A percentile compares a stretch with the other conserved stretches of the same genome.
These are phyloP conservation scores for Penicillium sp. DNA, from an alignment of 2,329 filamentous ascomycete genomes.

Conservation along the genomic window DNA sequence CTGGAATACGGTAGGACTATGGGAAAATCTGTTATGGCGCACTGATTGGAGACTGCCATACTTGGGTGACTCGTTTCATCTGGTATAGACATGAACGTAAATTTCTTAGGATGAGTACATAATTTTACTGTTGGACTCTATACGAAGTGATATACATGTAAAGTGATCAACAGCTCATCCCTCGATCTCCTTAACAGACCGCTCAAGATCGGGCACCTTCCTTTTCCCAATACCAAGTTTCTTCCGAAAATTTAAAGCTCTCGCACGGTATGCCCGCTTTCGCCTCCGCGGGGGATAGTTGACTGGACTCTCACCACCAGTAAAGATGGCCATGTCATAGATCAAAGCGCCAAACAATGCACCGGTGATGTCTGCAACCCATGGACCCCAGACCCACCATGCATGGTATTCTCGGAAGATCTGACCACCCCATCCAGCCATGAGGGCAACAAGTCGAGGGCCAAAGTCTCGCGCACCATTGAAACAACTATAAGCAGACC, in stretches of 20 bases:
- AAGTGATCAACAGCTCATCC: neutral
- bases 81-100: too few species aligned
- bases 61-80: too few species aligned
- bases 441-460: slow-evolving; percentile 31
- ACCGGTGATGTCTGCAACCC: slow-evolving; percentile 35
- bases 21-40: too few species aligned
- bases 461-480: slow-evolving; percentile 40
- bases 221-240: slow-evolving; percentile 12
- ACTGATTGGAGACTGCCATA: too few species aligned
- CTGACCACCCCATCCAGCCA: slow-evolving; percentile 33
- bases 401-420: slow-evolving; percentile 25
- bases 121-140: neutral
- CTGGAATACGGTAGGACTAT: too few species aligned
- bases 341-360: slow-evolving; percentile 32
- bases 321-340: slow-evolving; percentile 40
- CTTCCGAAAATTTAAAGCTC: slow-evolving; percentile 19
- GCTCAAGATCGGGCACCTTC: slow-evolving; percentile 23
- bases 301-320: slow-evolving; percentile 39
- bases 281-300: slow-evolving; percentile 45
- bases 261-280: slow-evolving; percentile 37
- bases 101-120: too few species aligned
- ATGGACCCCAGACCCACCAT: slow-evolving; percentile 40
- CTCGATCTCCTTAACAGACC: slow-evolving; percentile 6
- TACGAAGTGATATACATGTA: neutral
- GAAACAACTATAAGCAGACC: slow-evolving; percentile 22